phyloP scores from a whole-genome alignment of 768 basidiomycete species.

The Neoboletus brunneissimus region DNA sequence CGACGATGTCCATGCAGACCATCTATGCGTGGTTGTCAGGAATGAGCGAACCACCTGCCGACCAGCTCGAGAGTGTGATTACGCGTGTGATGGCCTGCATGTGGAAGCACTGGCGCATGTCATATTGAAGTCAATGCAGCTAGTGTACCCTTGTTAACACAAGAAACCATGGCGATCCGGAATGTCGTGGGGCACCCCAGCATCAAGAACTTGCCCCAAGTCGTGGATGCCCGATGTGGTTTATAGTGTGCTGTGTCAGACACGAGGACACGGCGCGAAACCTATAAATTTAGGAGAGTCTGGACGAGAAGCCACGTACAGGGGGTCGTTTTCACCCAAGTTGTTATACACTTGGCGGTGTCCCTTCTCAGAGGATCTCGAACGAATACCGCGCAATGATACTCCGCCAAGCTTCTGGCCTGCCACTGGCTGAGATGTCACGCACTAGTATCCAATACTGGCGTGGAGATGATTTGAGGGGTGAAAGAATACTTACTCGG shows the following conservation, averaged over 20 bases:
- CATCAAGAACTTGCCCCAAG: neutral
- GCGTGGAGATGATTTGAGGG: neutral
- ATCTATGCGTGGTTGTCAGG: no score
- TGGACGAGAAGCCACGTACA: neutral
- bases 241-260: neutral
- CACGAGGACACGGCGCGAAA: neutral
- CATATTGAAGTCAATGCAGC: no score
- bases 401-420: neutral
- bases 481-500: neutral
- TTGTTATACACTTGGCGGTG: neutral
- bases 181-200: neutral
- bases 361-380: neutral
- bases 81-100: no score
- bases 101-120: no score
- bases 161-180: neutral
- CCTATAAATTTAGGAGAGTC: neutral
- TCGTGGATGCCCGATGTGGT: neutral
- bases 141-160: neutral
- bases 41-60: neutral
- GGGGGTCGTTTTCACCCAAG: neutral
- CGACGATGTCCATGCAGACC: neutral
- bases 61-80: no score
- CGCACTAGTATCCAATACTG: neutral
- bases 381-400: neutral
- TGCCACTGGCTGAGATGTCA: neutral